phyloP scores from a whole-genome alignment of 306 rosid species.

The Vicia faba region DNA sequence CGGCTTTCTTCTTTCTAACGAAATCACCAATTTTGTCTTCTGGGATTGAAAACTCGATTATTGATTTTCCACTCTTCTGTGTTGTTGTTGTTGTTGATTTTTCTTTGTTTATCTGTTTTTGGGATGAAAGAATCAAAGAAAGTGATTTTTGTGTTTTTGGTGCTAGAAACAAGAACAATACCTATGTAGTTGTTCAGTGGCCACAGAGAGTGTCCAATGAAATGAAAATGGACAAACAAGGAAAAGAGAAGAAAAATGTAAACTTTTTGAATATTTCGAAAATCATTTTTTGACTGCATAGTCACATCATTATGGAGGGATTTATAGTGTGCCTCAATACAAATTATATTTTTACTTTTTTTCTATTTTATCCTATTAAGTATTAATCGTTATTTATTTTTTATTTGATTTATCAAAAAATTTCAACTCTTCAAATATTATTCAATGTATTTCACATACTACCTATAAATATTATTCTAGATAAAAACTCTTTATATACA shows the following conservation, averaged over 20 bases:
- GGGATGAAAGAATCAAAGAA: conserved; percentile 26
- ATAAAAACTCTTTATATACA: too few species aligned
- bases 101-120: not conserved
- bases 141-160: conserved; percentile 7
- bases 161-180: not conserved
- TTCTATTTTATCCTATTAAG: too few species aligned
- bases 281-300: conserved; percentile 32
- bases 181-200: conserved; percentile 16
- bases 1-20: conserved; percentile 46
- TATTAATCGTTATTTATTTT: too few species aligned
- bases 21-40: conserved; percentile 42
- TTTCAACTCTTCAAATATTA: too few species aligned
- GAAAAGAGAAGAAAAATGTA: not conserved
- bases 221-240: not conserved
- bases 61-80: too few species aligned
- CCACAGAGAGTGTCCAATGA: conserved; percentile 15
- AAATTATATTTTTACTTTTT: too few species aligned
- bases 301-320: conserved; percentile 6
- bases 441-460: too few species aligned
- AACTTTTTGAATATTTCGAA: not conserved
- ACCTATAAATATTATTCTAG: too few species aligned
- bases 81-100: too few species aligned
- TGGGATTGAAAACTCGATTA: conserved; percentile 11
- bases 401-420: too few species aligned
- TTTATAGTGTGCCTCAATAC: not conserved